phyloP scores from a whole-genome alignment of 352 stramenopile species.

The Phytopythium ostracodes region DNA sequence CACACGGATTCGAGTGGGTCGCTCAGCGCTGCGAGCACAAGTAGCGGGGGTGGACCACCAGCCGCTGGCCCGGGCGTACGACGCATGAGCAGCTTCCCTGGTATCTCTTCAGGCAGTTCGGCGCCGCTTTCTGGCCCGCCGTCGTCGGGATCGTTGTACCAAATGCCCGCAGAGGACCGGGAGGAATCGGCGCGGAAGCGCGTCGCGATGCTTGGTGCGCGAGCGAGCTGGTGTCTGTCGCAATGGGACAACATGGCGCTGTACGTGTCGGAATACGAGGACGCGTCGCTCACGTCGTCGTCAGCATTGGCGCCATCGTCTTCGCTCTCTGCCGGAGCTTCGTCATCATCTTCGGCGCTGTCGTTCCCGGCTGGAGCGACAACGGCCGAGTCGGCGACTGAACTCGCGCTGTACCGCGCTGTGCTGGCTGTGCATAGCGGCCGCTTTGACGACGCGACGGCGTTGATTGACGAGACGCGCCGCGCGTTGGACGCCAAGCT shows the following conservation, averaged over 20 bases:
- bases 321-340: background rate
- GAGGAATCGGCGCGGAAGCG: slow-evolving; percentile 49
- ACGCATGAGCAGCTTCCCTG: slow-evolving; percentile 25
- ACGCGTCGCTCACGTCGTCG: background rate
- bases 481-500: slow-evolving; percentile 93
- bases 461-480: slow-evolving; percentile 92
- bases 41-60: background rate
- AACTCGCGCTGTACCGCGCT: slow-evolving; percentile 69
- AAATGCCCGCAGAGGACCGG: slow-evolving; percentile 25
- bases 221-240: slow-evolving; percentile 80
- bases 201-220: slow-evolving; percentile 77
- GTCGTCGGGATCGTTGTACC: slow-evolving; percentile 6
- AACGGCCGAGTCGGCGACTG: slow-evolving; percentile 22
- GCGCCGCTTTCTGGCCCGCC: background rate
- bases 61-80: background rate
- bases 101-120: slow-evolving; percentile 22
- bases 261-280: slow-evolving; percentile 56
- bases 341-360: background rate
- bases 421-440: slow-evolving; percentile 94
- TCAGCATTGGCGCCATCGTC: background rate
- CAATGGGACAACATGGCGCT: slow-evolving; percentile 83
- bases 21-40: background rate
- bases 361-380: slow-evolving; percentile 4
- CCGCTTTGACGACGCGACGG: slow-evolving; percentile 90
- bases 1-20: slow-evolving; percentile 6